A percentile compares a stretch with the other conserved stretches of the same genome.
These are phyloP conservation scores for Colletotrichum cuscutae DNA, from an alignment of 2,329 filamentous ascomycete genomes.

Conservation along the genomic window DNA sequence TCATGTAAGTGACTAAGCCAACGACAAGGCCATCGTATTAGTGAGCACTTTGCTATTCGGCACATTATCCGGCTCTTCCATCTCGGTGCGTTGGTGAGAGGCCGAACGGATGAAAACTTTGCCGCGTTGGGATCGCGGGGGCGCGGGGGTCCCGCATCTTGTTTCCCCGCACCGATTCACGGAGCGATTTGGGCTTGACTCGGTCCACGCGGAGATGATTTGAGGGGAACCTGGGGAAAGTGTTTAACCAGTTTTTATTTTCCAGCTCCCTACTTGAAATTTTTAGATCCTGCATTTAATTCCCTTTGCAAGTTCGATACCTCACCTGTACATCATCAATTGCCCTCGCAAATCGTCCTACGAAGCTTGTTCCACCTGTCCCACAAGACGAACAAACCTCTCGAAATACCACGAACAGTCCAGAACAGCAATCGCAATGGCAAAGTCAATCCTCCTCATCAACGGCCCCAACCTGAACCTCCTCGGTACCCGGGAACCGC, in stretches of 20 bases:
- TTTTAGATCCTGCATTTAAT: background rate
- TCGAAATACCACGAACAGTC: background rate
- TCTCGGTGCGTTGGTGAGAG: background rate
- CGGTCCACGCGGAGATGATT: background rate
- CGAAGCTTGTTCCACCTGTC: background rate
- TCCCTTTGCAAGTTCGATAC: background rate
- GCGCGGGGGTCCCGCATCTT: background rate
- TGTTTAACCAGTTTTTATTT: background rate
- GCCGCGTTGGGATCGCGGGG: background rate
- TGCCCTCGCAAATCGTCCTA: background rate
- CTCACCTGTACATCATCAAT: background rate
- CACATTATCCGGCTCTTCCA: background rate
- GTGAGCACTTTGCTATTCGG: background rate
- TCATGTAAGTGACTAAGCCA: background rate
- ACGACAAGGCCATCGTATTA: background rate
- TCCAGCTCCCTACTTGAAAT: background rate
- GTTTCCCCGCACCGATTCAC: background rate
- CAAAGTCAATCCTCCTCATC: constrained; percentile 72
- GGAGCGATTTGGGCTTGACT: background rate
- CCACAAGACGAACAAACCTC: background rate
- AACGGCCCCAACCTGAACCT: constrained; percentile 87
- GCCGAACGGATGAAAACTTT: constrained; percentile 11
- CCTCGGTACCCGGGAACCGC: constrained; percentile 78
- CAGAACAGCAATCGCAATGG: constrained; percentile 41
- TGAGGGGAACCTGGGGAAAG: background rate